Conservation (phyloP, 371 early-diverging fungal genomes). For the Apophysomyces ossiformis region DNA sequence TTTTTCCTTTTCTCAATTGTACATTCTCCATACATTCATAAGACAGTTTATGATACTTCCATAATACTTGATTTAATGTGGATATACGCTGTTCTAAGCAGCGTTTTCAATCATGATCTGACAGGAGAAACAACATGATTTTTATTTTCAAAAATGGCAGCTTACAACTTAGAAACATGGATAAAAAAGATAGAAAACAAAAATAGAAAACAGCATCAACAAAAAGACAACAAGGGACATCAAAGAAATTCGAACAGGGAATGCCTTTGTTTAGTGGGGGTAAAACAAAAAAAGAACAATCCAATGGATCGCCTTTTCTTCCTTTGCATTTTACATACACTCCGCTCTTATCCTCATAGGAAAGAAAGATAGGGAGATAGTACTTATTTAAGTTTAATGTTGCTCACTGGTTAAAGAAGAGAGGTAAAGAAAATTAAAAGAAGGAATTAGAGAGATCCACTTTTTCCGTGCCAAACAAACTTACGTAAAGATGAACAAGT, state of each 20-base stretch:
- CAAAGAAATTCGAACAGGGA: not conserved
- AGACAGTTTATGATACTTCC: no score
- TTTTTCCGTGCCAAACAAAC: constrained; percentile 18
- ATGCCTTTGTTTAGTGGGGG: no score
- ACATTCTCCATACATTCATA: no score
- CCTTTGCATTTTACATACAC: constrained; percentile 1
- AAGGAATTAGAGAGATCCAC: no score
- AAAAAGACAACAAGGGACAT: not conserved
- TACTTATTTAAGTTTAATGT: not conserved
- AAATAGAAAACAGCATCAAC: no score
- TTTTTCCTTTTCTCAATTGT: no score
- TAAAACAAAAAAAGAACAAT: not conserved
- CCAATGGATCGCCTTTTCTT: not conserved
- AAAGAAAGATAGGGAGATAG: no score
- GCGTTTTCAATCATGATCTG: not conserved
- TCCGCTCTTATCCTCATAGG: not conserved
- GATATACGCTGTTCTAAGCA: not conserved
- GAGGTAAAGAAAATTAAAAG: no score
- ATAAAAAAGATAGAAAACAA: not conserved
- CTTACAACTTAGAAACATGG: not conserved
- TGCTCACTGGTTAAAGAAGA: not conserved
- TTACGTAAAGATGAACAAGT: constrained; percentile 93
- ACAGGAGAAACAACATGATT: not conserved
- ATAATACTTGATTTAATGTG: no score
- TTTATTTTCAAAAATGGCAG: constrained; percentile 1